Conservation (phyloP, 2,329 filamentous ascomycete genomes). For the Arachnomyces sp. region DNA sequence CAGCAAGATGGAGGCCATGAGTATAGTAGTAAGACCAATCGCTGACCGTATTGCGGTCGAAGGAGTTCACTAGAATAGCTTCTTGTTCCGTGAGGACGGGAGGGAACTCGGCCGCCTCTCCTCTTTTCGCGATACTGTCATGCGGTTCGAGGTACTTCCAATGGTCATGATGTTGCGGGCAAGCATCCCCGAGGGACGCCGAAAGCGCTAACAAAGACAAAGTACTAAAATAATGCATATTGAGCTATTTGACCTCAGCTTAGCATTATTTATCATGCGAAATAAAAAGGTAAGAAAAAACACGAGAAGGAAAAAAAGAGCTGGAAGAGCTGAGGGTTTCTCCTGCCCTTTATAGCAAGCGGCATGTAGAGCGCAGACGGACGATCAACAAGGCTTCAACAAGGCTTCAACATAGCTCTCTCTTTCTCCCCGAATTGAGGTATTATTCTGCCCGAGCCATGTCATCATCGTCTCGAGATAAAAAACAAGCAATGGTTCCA, state of each 20-base stretch:
- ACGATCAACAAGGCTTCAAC: too few relatives aligned
- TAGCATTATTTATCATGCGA: too few relatives aligned
- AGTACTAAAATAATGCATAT: slow-evolving; percentile 7
- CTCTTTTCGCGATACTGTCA: slow-evolving; percentile 13
- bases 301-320: too few relatives aligned
- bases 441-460: too few relatives aligned
- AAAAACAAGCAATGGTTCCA: too few relatives aligned
- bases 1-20: slow-evolving; percentile 24
- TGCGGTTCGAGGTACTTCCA: slow-evolving; percentile 7
- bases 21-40: slow-evolving; percentile 25
- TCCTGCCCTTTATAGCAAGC: too few relatives aligned
- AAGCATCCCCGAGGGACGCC: slow-evolving; percentile 11
- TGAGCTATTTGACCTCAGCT: neutral
- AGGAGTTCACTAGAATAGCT: slow-evolving; percentile 19
- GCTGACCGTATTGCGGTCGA: slow-evolving; percentile 20
- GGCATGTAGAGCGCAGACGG: too few relatives aligned
- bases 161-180: slow-evolving; percentile 4
- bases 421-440: too few relatives aligned
- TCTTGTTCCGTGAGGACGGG: slow-evolving; percentile 21
- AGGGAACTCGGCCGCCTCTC: slow-evolving; percentile 14
- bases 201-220: slow-evolving; percentile 11
- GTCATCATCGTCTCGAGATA: too few relatives aligned
- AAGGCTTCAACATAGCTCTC: too few relatives aligned
- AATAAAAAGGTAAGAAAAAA: too few relatives aligned
- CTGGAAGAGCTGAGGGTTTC: too few relatives aligned